Conservation (phyloP, 179 eudicot genomes). For the Drosera spatulata region DNA sequence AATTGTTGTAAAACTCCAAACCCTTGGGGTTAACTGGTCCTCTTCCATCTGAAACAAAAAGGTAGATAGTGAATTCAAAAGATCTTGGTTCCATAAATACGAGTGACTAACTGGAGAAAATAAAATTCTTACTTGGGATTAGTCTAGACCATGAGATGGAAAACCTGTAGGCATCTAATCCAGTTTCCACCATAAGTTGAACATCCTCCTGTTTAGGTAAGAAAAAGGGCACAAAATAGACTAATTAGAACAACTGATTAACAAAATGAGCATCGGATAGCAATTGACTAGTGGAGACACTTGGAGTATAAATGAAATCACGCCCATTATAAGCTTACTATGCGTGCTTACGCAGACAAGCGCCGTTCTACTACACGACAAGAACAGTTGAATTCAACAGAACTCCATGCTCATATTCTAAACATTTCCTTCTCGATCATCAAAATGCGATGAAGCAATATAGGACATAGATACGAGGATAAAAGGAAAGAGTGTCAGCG, state of each 20-base stretch:
- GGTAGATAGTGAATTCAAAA: not conserved
- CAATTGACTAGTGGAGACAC: too few relatives aligned
- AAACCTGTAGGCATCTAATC: constrained; percentile 55
- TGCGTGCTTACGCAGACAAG: too few relatives aligned
- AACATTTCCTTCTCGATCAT: too few relatives aligned
- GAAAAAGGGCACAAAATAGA: not conserved
- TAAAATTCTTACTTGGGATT: constrained; percentile 37
- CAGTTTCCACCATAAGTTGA: constrained; percentile 49
- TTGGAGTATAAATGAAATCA: too few relatives aligned
- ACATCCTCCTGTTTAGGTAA: constrained; percentile 42
- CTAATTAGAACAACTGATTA: too few relatives aligned
- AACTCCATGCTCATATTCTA: too few relatives aligned
- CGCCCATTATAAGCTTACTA: too few relatives aligned
- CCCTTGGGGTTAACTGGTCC: constrained; percentile 53
- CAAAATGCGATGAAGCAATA: too few relatives aligned
- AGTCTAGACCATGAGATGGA: constrained; percentile 74
- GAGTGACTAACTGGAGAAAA: not conserved
- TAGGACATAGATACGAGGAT: too few relatives aligned
- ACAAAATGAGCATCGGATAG: too few relatives aligned
- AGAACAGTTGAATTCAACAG: too few relatives aligned
- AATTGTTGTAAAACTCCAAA: constrained; percentile 44
- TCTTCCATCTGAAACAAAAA: constrained; percentile 42
- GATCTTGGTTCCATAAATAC: not conserved
- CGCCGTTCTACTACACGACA: too few relatives aligned
- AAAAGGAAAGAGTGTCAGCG: not conserved